Evolutionary conservation across 73 alveolate species (phyloP).

Genomic region (Blepharisma japonicum): DNA sequence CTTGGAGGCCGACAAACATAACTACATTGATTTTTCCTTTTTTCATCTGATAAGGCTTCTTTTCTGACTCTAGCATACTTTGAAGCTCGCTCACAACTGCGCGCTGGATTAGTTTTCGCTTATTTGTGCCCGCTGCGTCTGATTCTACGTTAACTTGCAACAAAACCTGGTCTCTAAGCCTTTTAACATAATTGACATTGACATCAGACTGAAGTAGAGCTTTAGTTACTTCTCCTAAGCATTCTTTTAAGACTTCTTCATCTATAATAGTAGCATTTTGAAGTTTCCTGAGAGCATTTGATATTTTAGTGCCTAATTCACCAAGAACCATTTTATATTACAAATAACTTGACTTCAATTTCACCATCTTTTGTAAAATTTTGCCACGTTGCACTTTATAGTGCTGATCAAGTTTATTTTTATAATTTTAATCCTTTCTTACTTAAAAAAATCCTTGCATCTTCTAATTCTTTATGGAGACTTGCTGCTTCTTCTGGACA

Average conservation of each 20-base stretch:
- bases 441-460: conserved; percentile 4
- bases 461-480: conserved; percentile 13
- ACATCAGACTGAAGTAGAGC: conserved; percentile 93
- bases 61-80: conserved; percentile 71
- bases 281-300: conserved; percentile 71
- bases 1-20: conserved; percentile 99
- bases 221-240: conserved; percentile 73
- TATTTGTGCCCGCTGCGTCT: conserved; percentile 69
- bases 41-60: conserved; percentile 62
- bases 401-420: no score
- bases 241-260: conserved; percentile 67
- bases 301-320: conserved; percentile 75
- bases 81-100: conserved; percentile 91
- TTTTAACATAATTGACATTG: conserved; percentile 79
- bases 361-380: no score
- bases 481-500: background rate
- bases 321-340: conserved; percentile 77
- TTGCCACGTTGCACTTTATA: no score
- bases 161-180: conserved; percentile 80
- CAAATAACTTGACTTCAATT: no score
- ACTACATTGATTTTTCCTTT: conserved; percentile 94
- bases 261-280: conserved; percentile 73
- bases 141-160: conserved; percentile 69
- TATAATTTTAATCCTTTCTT: conserved; percentile 17
- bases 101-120: conserved; percentile 80